Percentiles rank a stretch among this genome's conserved stretches.
These are phyloP conservation scores for Penicillium chermesinum DNA, from an alignment of 495 filamentous ascomycete genomes.

Conservation along the genomic window DNA sequence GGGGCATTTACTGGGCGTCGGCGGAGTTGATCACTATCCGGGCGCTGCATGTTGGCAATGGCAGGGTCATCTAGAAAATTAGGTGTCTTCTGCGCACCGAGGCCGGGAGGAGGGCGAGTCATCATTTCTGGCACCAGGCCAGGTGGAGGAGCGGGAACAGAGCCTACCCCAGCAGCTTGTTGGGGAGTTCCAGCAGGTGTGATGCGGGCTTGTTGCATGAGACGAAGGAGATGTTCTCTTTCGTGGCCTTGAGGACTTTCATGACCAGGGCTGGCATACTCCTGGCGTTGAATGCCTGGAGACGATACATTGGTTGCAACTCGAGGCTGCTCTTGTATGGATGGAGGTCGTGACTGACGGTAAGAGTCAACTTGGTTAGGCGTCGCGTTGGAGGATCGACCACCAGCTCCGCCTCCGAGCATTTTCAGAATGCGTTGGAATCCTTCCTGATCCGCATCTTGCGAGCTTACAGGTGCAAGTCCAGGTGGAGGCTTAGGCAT, in stretches of 20 bases:
- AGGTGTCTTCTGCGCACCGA: constrained; percentile 34
- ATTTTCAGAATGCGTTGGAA: constrained; percentile 87
- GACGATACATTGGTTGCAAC: constrained; percentile 30
- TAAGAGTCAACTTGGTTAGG: constrained; percentile 29
- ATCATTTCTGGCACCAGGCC: constrained; percentile 44
- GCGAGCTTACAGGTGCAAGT: constrained; percentile 37
- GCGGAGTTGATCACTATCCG: constrained; percentile 40
- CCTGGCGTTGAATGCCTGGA: constrained; percentile 28
- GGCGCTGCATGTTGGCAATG: constrained; percentile 45
- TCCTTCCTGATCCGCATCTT: constrained; percentile 75
- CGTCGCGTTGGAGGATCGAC: constrained; percentile 37
- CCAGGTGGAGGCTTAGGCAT: constrained; percentile 18
- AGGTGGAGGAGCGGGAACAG: constrained; percentile 30
- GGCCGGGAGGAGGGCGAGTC: constrained; percentile 42
- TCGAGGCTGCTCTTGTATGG: constrained; percentile 33
- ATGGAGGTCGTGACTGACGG: constrained; percentile 27
- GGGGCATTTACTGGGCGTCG: constrained; percentile 37
- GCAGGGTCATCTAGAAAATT: constrained; percentile 44
- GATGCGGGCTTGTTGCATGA: constrained; percentile 49
- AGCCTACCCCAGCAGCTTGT: constrained; percentile 30
- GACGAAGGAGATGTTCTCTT: constrained; percentile 45
- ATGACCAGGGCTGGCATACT: constrained; percentile 27
- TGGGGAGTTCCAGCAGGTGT: constrained; percentile 27
- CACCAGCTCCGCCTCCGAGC: constrained; percentile 52
- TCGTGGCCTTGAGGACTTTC: constrained; percentile 39